A percentile compares a stretch with the other conserved stretches of the same genome.
phyloP scores from a whole-genome alignment of 2,329 filamentous ascomycete genomes.

The Calonectria crousiana region DNA sequence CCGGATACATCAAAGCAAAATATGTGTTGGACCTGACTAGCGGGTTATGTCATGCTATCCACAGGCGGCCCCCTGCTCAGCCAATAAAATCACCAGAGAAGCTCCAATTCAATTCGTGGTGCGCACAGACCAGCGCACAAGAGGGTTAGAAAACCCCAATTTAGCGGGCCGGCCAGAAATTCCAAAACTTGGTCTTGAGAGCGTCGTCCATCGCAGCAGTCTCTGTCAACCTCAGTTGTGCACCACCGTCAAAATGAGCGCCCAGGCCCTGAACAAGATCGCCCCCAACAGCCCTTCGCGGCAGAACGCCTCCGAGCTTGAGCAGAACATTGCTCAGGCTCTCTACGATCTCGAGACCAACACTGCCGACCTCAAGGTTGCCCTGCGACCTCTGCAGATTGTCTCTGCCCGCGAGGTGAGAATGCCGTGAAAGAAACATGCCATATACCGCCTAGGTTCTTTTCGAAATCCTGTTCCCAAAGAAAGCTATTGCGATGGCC shows the following conservation, averaged over 20 bases:
- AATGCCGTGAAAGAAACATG: constrained; percentile 52
- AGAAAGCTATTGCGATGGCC: constrained; percentile 50
- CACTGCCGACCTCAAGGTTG: constrained; percentile 96
- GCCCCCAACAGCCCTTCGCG: constrained; percentile 96
- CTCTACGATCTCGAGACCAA: constrained; percentile 99
- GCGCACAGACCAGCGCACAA: constrained; percentile 36
- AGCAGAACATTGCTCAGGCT: constrained; percentile 96
- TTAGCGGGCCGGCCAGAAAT: constrained; percentile 50
- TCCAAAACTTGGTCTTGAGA: constrained; percentile 46
- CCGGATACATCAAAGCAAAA: too few species aligned
- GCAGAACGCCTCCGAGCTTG: constrained; percentile 96
- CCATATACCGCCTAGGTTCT: constrained; percentile 31
- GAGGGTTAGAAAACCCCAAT: constrained; percentile 57
- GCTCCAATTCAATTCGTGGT: neutral
- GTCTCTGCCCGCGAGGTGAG: constrained; percentile 99
- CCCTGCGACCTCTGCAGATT: constrained; percentile 97
- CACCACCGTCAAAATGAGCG: constrained; percentile 69
- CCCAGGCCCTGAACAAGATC: constrained; percentile 95
- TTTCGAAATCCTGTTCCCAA: constrained; percentile 60
- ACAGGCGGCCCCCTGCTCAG: too few species aligned
- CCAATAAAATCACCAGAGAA: constrained; percentile 31
- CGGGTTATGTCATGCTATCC: neutral
- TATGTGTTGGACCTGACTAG: neutral
- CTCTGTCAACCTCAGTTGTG: constrained; percentile 49
- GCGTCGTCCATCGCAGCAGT: constrained; percentile 42